Evolutionary conservation across 192 early-diverging fungal species (phyloP), one percentile per base, ranked within the genome.

Genomic region (Podila minutissima): DNA sequence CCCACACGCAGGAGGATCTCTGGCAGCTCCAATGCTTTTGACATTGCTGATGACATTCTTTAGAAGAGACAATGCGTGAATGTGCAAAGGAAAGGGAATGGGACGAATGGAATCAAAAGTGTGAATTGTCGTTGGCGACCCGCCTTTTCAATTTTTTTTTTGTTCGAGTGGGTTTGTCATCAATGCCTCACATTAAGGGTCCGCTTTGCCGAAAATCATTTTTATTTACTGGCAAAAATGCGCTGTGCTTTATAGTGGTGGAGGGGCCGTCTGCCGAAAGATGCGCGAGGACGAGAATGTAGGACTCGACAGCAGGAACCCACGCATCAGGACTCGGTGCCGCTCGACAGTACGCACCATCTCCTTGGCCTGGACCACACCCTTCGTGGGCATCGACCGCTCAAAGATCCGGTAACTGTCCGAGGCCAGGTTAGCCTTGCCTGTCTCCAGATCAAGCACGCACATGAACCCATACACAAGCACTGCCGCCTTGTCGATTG

Each of bases 381-480:
- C 71, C 24, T 66, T 66, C 11, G 77, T 81, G 13, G 77, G 77
- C 71, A 81, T 81, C 2, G 77, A 81, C 20, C 63, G 71, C 67
- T 81, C 77, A 48, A 81, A 73, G 53, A 81, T 81, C 53, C 49
- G 37, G 35, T 69, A 81, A 57, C 77, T 73, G 29, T 73, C 77
- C 11, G 71, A 72, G 26, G 64, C 48, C 33, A 69, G 58, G 48
- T 81, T 73, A 4, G 67, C 71, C 29, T 73, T 81, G 62, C 77
- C 77, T n/a, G 77, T 69, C 66, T 81, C 77, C 33, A 73, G 53
- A 46, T 81, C 71, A 31, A 72, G 66, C 31, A 81, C 77, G 28
- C 77, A 81, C 71, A 81, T 81, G 38, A 69, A 81, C 10, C 77
- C 71, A 57, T 81, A 81, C n/a, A 81, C 77, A 62, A 81, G 67